A percentile compares a stretch with the other conserved stretches of the same genome.
phyloP scores from a whole-genome alignment of 1,284 basidiomycete species.

The Ceratorhiza oryzae-sativae region DNA sequence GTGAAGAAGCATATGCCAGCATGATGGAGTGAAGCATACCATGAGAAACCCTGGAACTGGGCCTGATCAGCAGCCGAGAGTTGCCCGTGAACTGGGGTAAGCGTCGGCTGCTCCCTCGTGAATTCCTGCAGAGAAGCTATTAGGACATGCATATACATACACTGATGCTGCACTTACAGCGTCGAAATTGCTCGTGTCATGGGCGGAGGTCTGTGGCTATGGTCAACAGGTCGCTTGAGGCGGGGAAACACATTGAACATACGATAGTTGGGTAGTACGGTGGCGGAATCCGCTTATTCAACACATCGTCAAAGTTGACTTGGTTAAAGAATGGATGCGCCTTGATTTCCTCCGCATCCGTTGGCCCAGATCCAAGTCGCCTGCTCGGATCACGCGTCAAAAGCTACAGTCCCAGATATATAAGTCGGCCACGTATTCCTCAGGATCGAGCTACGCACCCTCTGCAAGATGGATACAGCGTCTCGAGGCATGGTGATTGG shows the following conservation, averaged over 20 bases:
- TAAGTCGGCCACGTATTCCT: slow-evolving; percentile 41
- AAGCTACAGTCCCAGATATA: slow-evolving; percentile 60
- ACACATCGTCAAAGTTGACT: slow-evolving; percentile 93
- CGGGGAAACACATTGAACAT: slow-evolving; percentile 56
- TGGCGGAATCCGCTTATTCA: slow-evolving; percentile 95
- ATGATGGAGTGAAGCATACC: slow-evolving; percentile 58
- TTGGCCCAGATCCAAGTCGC: slow-evolving; percentile 92
- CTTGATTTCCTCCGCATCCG: slow-evolving; percentile 98
- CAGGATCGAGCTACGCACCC: slow-evolving; percentile 59
- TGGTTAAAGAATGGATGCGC: slow-evolving; percentile 98
- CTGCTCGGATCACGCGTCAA: slow-evolving; percentile 92
- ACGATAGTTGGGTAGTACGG: slow-evolving; percentile 98
- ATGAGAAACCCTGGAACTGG: slow-evolving; percentile 96
- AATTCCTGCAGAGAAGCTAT: slow-evolving; percentile 97
- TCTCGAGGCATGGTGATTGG: slow-evolving; percentile 99
- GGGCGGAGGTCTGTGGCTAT: slow-evolving; percentile 50
- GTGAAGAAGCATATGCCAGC: not conserved
- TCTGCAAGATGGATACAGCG: slow-evolving; percentile 94
- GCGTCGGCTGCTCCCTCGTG: slow-evolving; percentile 93
- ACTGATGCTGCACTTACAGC: slow-evolving; percentile 38
- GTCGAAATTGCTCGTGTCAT: slow-evolving; percentile 57
- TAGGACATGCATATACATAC: slow-evolving; percentile 49
- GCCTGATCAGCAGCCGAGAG: slow-evolving; percentile 91
- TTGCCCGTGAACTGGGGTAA: slow-evolving; percentile 97
- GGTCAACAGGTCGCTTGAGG: no score